These are phyloP conservation scores for Yarrowia sp. DNA, from an alignment of 805 yeast genomes.

Conservation along the genomic window DNA sequence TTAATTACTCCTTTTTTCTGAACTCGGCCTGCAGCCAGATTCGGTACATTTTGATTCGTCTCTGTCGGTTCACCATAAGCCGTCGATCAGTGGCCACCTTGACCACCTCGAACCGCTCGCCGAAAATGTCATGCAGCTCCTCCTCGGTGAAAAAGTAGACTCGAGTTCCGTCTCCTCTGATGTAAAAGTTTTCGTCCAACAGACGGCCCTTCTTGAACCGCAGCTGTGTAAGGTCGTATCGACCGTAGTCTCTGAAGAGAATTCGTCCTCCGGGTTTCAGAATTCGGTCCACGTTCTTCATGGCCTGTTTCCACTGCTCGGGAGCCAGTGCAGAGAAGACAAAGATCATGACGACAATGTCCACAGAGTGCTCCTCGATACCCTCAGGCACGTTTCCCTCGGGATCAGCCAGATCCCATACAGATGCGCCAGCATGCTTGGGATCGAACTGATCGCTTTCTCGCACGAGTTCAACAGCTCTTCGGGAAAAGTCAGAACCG, in stretches of 20 bases:
- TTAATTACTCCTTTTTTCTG: constrained; percentile 31
- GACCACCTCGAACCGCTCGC: constrained; percentile 59
- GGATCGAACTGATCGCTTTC: constrained; percentile 58
- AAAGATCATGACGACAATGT: constrained; percentile 91
- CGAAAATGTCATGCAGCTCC: constrained; percentile 74
- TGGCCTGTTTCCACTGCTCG: constrained; percentile 82
- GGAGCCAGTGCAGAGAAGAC: constrained; percentile 93
- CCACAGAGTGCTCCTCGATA: constrained; percentile 75
- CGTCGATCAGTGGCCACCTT: constrained; percentile 89
- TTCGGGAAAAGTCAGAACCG: constrained; percentile 87
- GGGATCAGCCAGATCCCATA: constrained; percentile 90
- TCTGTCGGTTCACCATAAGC: constrained; percentile 84
- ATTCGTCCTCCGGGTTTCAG: constrained; percentile 93
- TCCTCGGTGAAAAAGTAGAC: constrained; percentile 97
- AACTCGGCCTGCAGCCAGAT: constrained; percentile 96
- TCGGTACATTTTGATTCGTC: constrained; percentile 91
- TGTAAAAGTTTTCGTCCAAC: constrained; percentile 88
- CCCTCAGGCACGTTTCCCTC: constrained; percentile 78
- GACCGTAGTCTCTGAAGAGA: constrained; percentile 88
- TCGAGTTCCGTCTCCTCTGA: constrained; percentile 96
- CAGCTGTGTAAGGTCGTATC: constrained; percentile 94
- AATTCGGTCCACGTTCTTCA: constrained; percentile 62
- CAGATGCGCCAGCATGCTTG: constrained; percentile 72
- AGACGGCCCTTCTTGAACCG: constrained; percentile 85
- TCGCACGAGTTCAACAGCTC: constrained; percentile 84